Conservation (phyloP, 2,329 filamentous ascomycete genomes). For the Aspergillus proliferans region DNA sequence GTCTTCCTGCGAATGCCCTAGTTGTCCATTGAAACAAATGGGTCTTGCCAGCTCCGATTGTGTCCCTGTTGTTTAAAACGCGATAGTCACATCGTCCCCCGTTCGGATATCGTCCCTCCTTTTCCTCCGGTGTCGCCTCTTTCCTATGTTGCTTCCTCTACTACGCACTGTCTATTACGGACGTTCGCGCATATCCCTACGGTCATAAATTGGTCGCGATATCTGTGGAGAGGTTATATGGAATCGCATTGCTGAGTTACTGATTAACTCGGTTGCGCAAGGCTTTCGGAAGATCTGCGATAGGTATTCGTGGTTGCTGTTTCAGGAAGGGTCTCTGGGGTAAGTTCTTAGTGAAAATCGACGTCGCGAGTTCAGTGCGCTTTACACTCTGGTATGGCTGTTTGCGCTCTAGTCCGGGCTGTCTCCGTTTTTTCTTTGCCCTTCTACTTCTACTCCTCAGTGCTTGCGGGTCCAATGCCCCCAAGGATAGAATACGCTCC, state of each 20-base stretch:
- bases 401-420: too few relatives aligned
- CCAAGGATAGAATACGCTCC: not conserved
- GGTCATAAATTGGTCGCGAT: not conserved
- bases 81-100: not conserved
- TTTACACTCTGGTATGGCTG: too few relatives aligned
- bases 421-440: too few relatives aligned
- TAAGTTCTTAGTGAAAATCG: not conserved
- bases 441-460: too few relatives aligned
- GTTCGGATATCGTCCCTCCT: not conserved
- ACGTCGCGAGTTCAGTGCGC: not conserved
- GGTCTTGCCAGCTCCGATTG: not conserved
- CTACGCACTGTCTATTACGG: not conserved
- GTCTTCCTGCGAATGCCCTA: constrained; percentile 1
- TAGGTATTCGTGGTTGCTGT: not conserved
- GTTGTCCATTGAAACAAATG: not conserved
- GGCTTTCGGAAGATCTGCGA: not conserved
- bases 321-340: not conserved
- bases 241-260: not conserved
- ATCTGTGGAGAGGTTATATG: not conserved
- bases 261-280: not conserved
- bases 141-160: constrained; percentile 1
- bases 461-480: not conserved
- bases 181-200: not conserved
- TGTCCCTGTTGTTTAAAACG: not conserved
- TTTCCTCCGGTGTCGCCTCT: not conserved